Percentiles rank a stretch among this genome's conserved stretches.
Conservation (phyloP, 2,329 filamentous ascomycete genomes). For the Penicillium frequentans region DNA sequence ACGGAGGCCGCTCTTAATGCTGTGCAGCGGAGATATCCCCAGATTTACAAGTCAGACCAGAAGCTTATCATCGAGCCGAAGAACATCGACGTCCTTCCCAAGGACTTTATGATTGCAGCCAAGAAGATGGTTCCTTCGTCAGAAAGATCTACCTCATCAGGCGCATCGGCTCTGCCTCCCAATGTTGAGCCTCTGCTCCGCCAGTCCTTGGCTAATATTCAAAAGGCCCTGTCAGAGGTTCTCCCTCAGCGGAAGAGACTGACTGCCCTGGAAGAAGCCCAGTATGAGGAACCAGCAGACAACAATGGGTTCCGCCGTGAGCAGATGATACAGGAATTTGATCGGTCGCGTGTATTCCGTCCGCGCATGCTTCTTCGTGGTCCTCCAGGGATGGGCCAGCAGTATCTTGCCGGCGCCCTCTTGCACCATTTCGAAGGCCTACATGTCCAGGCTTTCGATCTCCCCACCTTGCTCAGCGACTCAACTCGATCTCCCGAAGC, state of each 20-base stretch:
- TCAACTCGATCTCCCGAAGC: constrained; percentile 78
- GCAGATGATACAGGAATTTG: constrained; percentile 74
- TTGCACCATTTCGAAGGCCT: constrained; percentile 90
- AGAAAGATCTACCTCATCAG: constrained; percentile 82
- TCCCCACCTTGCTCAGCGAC: constrained; percentile 83
- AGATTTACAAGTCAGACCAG: constrained; percentile 88
- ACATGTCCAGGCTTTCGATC: constrained; percentile 91
- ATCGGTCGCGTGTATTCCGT: constrained; percentile 81
- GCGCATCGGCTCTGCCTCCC: constrained; percentile 76
- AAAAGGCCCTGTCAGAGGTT: constrained; percentile 68
- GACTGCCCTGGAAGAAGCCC: constrained; percentile 89
- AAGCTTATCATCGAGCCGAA: constrained; percentile 85
- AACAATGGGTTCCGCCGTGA: constrained; percentile 85
- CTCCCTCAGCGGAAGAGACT: constrained; percentile 82
- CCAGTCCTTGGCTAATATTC: constrained; percentile 68
- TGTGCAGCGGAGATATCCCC: constrained; percentile 91
- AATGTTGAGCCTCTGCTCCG: constrained; percentile 78
- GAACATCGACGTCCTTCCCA: constrained; percentile 82
- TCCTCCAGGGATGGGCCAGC: constrained; percentile 86
- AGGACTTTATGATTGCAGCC: constrained; percentile 95
- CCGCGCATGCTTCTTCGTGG: constrained; percentile 83
- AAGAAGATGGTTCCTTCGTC: constrained; percentile 97
- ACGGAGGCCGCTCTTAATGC: constrained; percentile 95
- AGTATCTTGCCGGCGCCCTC: constrained; percentile 80
- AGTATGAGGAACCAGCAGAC: constrained; percentile 81